These are phyloP conservation scores for Trichoderma sp. DNA, from an alignment of 2,329 filamentous ascomycete genomes.

Conservation along the genomic window DNA sequence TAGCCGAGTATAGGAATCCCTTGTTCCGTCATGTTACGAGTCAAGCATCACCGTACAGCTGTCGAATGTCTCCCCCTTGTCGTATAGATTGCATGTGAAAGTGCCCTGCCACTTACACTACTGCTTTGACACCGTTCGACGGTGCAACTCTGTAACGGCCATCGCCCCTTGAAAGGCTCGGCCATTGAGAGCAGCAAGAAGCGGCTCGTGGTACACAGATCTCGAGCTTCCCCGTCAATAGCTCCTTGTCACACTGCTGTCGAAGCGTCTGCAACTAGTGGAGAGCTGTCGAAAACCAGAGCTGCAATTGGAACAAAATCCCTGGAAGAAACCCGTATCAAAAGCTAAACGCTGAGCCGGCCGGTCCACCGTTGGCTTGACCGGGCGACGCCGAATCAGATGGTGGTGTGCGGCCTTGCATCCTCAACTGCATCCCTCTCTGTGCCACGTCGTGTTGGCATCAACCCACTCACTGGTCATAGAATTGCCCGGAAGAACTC, in stretches of 20 bases:
- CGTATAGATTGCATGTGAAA: neutral
- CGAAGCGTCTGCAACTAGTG: neutral
- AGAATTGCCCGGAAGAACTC: neutral
- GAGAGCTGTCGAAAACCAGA: neutral
- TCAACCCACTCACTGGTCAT: neutral
- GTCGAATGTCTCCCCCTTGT: neutral
- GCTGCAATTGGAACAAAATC: neutral
- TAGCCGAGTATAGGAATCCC: neutral
- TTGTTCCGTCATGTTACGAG: no score
- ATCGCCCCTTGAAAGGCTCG: neutral
- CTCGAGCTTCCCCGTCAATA: neutral
- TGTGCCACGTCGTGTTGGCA: neutral
- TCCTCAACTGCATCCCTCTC: neutral
- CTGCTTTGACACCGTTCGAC: neutral
- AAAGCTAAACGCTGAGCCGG: neutral
- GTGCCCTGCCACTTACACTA: neutral
- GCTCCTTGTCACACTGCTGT: slow-evolving; percentile 1
- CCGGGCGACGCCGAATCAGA: neutral
- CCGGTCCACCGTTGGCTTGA: neutral
- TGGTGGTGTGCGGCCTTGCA: neutral
- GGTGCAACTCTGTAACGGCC: neutral
- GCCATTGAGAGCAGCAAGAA: neutral
- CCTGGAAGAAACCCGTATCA: neutral
- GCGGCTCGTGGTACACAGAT: slow-evolving; percentile 1
- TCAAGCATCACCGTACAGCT: neutral